Evolutionary conservation across 2,329 filamentous ascomycete genomes (phyloP).

Genomic region (Pseudophaeomoniella oleicola): DNA sequence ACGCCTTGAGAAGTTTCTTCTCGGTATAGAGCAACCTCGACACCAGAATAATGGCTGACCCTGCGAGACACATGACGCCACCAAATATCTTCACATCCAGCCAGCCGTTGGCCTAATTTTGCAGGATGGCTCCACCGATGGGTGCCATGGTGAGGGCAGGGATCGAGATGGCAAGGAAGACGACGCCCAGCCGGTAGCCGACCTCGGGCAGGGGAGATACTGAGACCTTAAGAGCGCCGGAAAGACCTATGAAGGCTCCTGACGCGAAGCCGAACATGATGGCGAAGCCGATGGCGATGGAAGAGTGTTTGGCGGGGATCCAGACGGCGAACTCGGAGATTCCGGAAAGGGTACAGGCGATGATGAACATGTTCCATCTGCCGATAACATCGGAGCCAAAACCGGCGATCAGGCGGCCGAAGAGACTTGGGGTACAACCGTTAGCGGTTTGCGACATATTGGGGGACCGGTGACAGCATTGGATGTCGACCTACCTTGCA

Average conservation of each 20-base stretch:
- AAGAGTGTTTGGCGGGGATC: slow-evolving; percentile 38
- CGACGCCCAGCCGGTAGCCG: neutral
- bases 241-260: slow-evolving; percentile 50
- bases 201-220: slow-evolving; percentile 3
- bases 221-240: slow-evolving; percentile 42
- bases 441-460: neutral
- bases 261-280: slow-evolving; percentile 56
- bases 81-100: slow-evolving; percentile 3
- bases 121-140: slow-evolving; percentile 4
- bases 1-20: no score
- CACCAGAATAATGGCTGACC: neutral
- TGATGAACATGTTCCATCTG: slow-evolving; percentile 38
- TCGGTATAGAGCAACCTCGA: neutral
- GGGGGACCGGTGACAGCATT: neutral
- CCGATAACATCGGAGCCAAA: slow-evolving; percentile 39
- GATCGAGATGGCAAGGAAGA: slow-evolving; percentile 2
- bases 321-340: slow-evolving; percentile 39
- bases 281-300: slow-evolving; percentile 48
- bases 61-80: slow-evolving; percentile 3
- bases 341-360: slow-evolving; percentile 31
- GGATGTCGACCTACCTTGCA: slow-evolving; percentile 9
- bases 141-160: slow-evolving; percentile 2
- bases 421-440: slow-evolving; percentile 18
- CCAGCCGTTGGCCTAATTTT: slow-evolving; percentile 17
- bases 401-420: slow-evolving; percentile 42